These are phyloP conservation scores for Aplosporella prunicola DNA, from an alignment of 2,329 filamentous ascomycete species.

Conservation along the genomic window DNA sequence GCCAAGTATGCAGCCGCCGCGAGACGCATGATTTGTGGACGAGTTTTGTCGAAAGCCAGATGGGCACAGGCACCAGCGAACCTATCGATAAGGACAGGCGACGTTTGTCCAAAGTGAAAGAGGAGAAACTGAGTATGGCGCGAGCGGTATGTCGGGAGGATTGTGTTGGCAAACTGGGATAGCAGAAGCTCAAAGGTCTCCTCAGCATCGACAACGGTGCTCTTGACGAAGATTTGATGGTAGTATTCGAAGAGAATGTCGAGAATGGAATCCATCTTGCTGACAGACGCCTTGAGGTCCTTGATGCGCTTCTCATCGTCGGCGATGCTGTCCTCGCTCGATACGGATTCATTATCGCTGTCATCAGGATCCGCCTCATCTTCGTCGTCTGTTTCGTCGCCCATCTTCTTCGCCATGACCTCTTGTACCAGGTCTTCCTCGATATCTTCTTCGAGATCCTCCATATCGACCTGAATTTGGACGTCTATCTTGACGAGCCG, in stretches of 20 bases:
- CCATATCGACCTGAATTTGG: conserved; percentile 85
- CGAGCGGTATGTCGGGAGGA: conserved; percentile 83
- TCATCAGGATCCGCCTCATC: conserved; percentile 43
- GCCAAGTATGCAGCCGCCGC: conserved; percentile 86
- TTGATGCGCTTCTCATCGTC: conserved; percentile 54
- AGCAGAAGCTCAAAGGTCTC: conserved; percentile 70
- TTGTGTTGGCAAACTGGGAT: conserved; percentile 75
- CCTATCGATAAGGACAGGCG: conserved; percentile 65
- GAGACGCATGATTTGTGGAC: conserved; percentile 63
- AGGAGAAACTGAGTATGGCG: conserved; percentile 91
- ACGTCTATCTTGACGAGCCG: conserved; percentile 90
- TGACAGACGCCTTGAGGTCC: conserved; percentile 68
- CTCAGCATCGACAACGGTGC: conserved; percentile 55
- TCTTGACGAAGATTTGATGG: conserved; percentile 58
- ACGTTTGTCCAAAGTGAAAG: conserved; percentile 87
- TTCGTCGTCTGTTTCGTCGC: conserved; percentile 39
- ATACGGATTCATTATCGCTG: conserved; percentile 61
- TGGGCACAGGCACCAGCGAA: conserved; percentile 73
- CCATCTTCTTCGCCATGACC: conserved; percentile 37
- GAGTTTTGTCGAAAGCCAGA: conserved; percentile 57
- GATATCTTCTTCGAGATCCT: conserved; percentile 83
- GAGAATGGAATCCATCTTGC: conserved; percentile 85
- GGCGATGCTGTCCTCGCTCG: conserved; percentile 52
- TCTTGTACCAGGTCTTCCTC: conserved; percentile 62
- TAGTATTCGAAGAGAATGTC: conserved; percentile 83